Conservation (phyloP, 139 green algal genomes). For the Coelastrella sp. region DNA sequence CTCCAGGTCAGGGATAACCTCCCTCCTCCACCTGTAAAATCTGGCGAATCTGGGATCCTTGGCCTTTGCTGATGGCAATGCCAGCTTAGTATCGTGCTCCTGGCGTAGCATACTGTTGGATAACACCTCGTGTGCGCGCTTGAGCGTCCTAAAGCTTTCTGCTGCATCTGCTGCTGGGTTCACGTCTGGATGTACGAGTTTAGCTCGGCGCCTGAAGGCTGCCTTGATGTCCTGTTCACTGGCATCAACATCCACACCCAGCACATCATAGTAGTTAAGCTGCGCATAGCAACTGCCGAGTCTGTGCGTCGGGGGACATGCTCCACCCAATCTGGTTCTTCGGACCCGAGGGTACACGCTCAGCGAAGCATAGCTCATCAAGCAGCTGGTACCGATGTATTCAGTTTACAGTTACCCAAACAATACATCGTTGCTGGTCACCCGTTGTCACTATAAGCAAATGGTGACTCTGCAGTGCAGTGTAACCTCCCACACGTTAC, state of each 20-base stretch:
- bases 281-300: neutral
- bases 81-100: neutral
- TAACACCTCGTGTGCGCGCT: neutral
- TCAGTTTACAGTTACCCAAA: no score
- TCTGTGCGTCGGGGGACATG: neutral
- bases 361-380: no score
- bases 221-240: conserved; percentile 66
- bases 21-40: conserved; percentile 53
- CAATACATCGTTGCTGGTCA: no score
- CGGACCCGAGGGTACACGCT: no score
- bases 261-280: conserved; percentile 62
- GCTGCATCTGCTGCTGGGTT: conserved; percentile 29
- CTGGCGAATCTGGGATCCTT: conserved; percentile 45
- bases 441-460: no score
- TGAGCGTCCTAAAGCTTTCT: neutral
- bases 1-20: conserved; percentile 48
- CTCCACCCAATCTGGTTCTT: no score
- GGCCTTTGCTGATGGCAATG: neutral
- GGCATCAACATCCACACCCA: conserved; percentile 55
- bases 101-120: neutral
- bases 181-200: conserved; percentile 71
- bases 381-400: no score
- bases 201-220: conserved; percentile 60
- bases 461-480: no score
- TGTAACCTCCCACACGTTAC: no score